Base-by-base conservation (phyloP, 139 green algal genomes). In the Chlorella sp. region DNA sequence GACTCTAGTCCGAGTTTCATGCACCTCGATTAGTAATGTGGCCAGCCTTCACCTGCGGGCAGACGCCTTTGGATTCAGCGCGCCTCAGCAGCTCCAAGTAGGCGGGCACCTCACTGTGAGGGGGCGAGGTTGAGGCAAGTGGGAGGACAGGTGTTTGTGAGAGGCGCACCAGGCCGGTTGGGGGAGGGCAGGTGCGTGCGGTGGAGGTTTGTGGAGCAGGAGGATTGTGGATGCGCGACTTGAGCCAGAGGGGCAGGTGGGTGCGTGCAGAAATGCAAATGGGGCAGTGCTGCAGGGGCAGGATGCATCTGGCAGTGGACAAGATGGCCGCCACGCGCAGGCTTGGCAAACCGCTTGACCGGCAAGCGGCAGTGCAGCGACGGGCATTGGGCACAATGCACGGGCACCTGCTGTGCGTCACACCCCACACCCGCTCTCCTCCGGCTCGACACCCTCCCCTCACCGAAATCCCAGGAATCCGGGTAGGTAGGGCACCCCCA, bases 401-500 rank as follows among this genome's bases (percentile, higher is more conserved):
- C n/a, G n/a, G n/a, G n/a, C n/a, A 18, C 30, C 71, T 9, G 48
- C 7, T 57, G 32, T 34, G 28, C 71, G 71, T 28, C 71, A 39
- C 36, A 14, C 32, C 26, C 12, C 30, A 12, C 21, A 22, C 37
- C 77, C 37, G 37, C 19, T n/a, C 75, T 81, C 37, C 18, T 39
- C 14, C 42, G 3, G 1, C 39, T 34, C 22, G 12, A 16, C 88
- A 37, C 78, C 39, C 22, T 79, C 9, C 30, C 39, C 19, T 39
- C 36, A 76, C 91, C 93, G 40, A 87, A 91, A 93, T 0, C 83
- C 92, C 57, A 95, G 81, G 77, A 91, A 95, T 4, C 91, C 91
- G 24, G 91, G 81, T 0, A 91, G 34, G 82, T 96, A 96, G 24
- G 94, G 93, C 3, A 92, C 87, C 4, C 61, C 26, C 34, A 95